phyloP scores from a whole-genome alignment of 306 rosid species.

The Acmispon strigosus region DNA sequence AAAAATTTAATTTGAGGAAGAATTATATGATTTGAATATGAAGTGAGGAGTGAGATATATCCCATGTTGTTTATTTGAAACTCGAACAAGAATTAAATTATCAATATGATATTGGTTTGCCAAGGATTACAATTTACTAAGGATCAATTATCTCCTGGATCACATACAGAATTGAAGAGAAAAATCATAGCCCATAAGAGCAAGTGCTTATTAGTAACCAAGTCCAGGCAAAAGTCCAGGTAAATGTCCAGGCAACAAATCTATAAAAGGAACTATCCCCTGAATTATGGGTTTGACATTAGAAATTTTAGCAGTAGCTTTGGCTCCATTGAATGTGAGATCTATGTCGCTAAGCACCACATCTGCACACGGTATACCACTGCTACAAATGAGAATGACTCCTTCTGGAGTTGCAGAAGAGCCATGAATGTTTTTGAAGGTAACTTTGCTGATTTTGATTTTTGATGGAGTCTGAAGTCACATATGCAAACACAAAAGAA shows the following conservation, averaged over 20 bases:
- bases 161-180: background rate
- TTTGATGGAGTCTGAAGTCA: slow-evolving; percentile 11
- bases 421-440: slow-evolving; percentile 29
- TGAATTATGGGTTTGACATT: background rate
- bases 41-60: no score
- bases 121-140: no score
- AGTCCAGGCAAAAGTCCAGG: no score
- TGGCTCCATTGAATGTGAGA: background rate
- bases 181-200: background rate
- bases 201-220: no score
- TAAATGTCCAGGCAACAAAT: no score
- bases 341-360: background rate
- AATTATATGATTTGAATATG: no score
- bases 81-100: no score
- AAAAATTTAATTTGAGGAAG: no score
- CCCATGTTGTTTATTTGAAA: no score
- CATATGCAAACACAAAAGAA: background rate
- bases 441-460: slow-evolving; percentile 32
- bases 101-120: no score
- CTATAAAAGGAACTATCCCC: background rate
- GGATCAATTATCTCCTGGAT: background rate
- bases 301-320: background rate
- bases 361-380: background rate
- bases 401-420: slow-evolving; percentile 12
- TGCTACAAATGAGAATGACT: background rate